Evolutionary conservation across 176 grass and related monocot species (phyloP), one percentile per base, ranked within the genome.

Genomic region (Pontederia crassipes): DNA sequence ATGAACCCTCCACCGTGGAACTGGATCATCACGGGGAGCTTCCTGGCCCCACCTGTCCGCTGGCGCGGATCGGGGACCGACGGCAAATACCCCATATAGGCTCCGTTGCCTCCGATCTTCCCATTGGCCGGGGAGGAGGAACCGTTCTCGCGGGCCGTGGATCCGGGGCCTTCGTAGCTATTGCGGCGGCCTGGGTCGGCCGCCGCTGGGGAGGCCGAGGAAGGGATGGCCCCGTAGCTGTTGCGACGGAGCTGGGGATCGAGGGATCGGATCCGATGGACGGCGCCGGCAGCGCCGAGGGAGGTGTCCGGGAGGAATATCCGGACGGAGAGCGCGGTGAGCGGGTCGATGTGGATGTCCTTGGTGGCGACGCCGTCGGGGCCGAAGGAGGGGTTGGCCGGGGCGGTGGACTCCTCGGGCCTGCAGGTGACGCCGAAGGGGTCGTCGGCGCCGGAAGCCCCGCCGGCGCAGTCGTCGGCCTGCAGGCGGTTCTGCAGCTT

Each of bases 1-100:
- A 79, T 84, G 74, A 94, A 94, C 45, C 77, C 83, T 40, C 89
- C 80, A 5, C 89, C 83, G 65, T 94, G 89, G 68, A 93, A 93
- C 75, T 87, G 89, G 61, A 93, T 59, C 20, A 93, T 75, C 45
- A 93, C 89, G 17, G 89, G 84, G 9, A 93, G 76, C 77, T 52
- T 67, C 40, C 80, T 60, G 8, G 76, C 54, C 48, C 70, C 76
- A 9, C 70, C 58, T 17, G 76, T 64, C 45, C 63, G 35, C 3
- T 14, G 54, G 10, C 9, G 32, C 35, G 64, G 56, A 17, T 58
- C 4, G 48, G 62, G 70, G 11, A 60, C 2, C 26, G 66, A 56
- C 45, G 89, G 89, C 29, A 94, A 72, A 59, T 93, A 93, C 13
- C 89, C 89, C 46, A 66, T 66, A 32, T 93, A 93, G 29, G 61